These are phyloP conservation scores for Jamesozyma spencerorum DNA, from an alignment of 805 yeast genomes.

Conservation along the genomic window DNA sequence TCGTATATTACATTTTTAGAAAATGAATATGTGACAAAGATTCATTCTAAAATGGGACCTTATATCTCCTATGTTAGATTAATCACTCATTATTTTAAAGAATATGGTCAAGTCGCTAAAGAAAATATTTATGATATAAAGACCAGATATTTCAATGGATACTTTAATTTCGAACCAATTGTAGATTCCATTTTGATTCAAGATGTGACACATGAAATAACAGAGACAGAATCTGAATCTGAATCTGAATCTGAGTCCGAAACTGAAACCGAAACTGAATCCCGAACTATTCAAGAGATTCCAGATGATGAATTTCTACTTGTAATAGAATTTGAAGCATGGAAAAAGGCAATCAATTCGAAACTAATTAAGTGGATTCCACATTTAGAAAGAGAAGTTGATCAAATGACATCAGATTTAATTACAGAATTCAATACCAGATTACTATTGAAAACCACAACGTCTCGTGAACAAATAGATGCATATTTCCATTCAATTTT, in stretches of 20 bases:
- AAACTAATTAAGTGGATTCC: constrained; percentile 1
- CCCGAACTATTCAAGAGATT: not conserved
- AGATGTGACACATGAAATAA: no score
- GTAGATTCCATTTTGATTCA: no score
- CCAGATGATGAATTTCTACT: not conserved
- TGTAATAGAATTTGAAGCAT: constrained; percentile 3
- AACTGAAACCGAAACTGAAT: no score
- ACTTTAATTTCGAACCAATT: no score
- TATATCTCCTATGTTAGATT: not conserved
- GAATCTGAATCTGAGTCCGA: no score
- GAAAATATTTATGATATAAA: not conserved
- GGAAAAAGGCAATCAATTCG: constrained; percentile 2
- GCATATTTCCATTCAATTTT: not conserved
- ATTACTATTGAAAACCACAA: no score
- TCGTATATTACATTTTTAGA: no score
- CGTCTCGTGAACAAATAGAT: not conserved
- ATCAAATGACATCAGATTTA: not conserved
- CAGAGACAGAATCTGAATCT: no score
- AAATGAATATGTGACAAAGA: not conserved
- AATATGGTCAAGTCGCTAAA: not conserved
- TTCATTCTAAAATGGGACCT: not conserved
- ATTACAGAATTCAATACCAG: not conserved
- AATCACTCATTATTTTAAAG: not conserved
- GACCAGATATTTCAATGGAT: not conserved
- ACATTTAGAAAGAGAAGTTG: constrained; percentile 1